Evolutionary conservation across 108 stramenopile species (phyloP).

Genomic region (Nitzschia sp.): DNA sequence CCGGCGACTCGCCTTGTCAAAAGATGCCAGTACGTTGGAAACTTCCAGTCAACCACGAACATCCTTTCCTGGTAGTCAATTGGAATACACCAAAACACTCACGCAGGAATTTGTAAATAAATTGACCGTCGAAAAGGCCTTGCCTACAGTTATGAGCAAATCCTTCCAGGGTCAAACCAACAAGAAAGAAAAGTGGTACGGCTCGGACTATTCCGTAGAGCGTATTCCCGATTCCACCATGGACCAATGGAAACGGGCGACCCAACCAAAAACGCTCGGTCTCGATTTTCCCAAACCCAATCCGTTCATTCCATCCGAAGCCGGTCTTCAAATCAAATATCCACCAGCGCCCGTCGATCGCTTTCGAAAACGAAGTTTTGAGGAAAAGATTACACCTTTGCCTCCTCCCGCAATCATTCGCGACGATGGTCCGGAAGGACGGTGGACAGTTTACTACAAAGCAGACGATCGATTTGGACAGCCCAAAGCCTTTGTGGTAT

Average conservation of each 20-base stretch:
- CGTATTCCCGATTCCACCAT: constrained; percentile 50
- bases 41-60: constrained; percentile 52
- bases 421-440: constrained; percentile 74
- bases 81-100: constrained; percentile 47
- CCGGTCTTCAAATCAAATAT: constrained; percentile 65
- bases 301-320: constrained; percentile 74
- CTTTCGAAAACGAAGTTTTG: constrained; percentile 49
- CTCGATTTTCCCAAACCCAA: constrained; percentile 70
- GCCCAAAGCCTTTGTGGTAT: constrained; percentile 80
- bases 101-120: constrained; percentile 37
- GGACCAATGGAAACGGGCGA: constrained; percentile 57
- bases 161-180: constrained; percentile 66
- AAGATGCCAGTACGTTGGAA: constrained; percentile 31
- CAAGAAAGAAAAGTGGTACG: constrained; percentile 80
- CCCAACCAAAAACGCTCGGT: constrained; percentile 9
- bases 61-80: constrained; percentile 55
- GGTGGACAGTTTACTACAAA: constrained; percentile 85
- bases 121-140: constrained; percentile 70
- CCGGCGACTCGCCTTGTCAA: constrained; percentile 62
- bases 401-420: constrained; percentile 69
- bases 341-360: constrained; percentile 21
- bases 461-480: constrained; percentile 77
- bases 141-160: constrained; percentile 74
- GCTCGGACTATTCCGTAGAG: constrained; percentile 68
- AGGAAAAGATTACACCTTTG: constrained; percentile 67